Conservation (phyloP, 768 basidiomycete genomes). For the Mycena chlorophos region DNA sequence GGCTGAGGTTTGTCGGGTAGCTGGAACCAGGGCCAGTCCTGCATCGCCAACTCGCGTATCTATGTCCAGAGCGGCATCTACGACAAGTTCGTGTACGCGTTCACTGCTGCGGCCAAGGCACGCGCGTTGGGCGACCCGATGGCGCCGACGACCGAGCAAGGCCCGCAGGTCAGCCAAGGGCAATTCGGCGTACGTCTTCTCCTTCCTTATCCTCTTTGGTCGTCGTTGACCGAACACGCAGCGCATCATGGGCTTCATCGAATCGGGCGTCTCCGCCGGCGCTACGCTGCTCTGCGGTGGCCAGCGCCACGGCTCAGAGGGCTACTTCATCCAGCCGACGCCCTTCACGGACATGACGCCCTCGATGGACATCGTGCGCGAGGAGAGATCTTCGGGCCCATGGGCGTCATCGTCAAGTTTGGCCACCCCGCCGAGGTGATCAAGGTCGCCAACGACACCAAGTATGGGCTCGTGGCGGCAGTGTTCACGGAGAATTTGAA, state of each 20-base stretch:
- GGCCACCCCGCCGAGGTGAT: slow-evolving; percentile 38
- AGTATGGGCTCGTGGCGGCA: slow-evolving; percentile 53
- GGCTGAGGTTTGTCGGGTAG: slow-evolving; percentile 3
- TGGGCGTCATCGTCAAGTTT: slow-evolving; percentile 74
- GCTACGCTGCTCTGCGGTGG: slow-evolving; percentile 70
- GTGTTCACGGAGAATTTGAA: slow-evolving; percentile 51
- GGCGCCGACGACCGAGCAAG: slow-evolving; percentile 52
- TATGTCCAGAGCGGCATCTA: slow-evolving; percentile 80
- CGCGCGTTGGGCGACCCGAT: slow-evolving; percentile 62
- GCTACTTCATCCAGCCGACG: slow-evolving; percentile 74
- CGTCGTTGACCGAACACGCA: slow-evolving; percentile 23
- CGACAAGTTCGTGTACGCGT: slow-evolving; percentile 66
- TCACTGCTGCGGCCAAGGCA: slow-evolving; percentile 52
- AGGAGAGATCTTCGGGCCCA: slow-evolving; percentile 79
- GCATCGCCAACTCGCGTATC: slow-evolving; percentile 80
- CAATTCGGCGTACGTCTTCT: slow-evolving; percentile 40
- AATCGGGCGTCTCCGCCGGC: slow-evolving; percentile 69
- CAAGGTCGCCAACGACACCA: slow-evolving; percentile 48
- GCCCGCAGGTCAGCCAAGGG: slow-evolving; percentile 58
- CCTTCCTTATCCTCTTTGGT: background rate
- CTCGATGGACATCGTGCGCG: slow-evolving; percentile 72
- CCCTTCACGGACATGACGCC: slow-evolving; percentile 66
- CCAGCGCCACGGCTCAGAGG: slow-evolving; percentile 46
- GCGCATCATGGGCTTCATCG: slow-evolving; percentile 79
- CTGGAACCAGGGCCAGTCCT: slow-evolving; percentile 61